Evolutionary conservation across 305 asterid species (phyloP).

Genomic region (Fraxinus xanthoxyloides): DNA sequence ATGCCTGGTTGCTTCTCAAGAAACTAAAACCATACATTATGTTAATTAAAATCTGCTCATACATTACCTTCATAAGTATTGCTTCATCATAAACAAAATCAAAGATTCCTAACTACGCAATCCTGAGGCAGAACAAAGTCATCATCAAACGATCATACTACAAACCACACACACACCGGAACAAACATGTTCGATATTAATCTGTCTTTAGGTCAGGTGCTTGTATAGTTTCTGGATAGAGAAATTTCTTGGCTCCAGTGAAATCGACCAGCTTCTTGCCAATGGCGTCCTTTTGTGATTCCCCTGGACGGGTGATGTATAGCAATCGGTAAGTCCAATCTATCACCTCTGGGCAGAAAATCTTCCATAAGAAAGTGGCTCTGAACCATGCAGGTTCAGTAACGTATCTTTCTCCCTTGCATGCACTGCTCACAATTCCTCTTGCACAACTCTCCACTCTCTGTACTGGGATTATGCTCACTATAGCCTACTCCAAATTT

Average conservation of each 20-base stretch:
- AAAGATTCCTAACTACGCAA: neutral
- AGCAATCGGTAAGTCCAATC: slow-evolving; percentile 51
- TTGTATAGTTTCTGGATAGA: slow-evolving; percentile 51
- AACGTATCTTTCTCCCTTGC: slow-evolving; percentile 59
- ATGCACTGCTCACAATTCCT: slow-evolving; percentile 53
- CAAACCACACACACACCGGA: neutral
- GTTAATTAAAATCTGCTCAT: neutral
- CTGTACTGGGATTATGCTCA: slow-evolving; percentile 46
- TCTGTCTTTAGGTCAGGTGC: slow-evolving; percentile 31
- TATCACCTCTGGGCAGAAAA: slow-evolving; percentile 55
- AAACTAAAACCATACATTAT: slow-evolving; percentile 34
- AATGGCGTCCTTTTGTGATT: slow-evolving; percentile 31
- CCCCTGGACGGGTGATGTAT: slow-evolving; percentile 31
- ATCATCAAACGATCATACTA: neutral
- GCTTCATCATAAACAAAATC: neutral
- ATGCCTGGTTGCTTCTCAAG: slow-evolving; percentile 63
- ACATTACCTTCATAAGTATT: neutral
- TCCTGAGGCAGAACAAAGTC: neutral
- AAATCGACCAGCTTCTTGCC: slow-evolving; percentile 54
- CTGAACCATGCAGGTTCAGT: slow-evolving; percentile 68
- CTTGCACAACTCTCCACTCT: slow-evolving; percentile 49
- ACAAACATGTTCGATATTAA: slow-evolving; percentile 5
- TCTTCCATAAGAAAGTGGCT: slow-evolving; percentile 47
- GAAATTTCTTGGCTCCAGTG: slow-evolving; percentile 41
- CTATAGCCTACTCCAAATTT: slow-evolving; percentile 39